These are phyloP conservation scores for Sugiyamaella qingdaonensis DNA, from an alignment of 805 yeast genomes.

Conservation along the genomic window DNA sequence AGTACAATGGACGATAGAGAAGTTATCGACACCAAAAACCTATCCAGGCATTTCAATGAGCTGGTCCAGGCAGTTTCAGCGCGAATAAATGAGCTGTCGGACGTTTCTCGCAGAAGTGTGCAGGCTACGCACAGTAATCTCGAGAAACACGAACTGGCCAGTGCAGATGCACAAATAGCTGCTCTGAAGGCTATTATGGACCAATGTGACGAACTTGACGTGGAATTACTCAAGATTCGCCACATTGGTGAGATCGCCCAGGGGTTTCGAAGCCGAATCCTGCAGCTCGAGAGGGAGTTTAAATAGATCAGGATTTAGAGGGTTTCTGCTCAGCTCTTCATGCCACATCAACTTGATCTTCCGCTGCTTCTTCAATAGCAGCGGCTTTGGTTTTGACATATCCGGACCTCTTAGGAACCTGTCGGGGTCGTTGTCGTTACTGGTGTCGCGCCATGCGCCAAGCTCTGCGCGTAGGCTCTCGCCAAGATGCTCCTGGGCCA, in stretches of 20 bases:
- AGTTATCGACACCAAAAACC: neutral
- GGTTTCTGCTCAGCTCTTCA: neutral
- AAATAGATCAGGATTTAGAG: neutral
- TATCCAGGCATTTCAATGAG: conserved; percentile 12
- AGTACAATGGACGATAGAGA: conserved; percentile 9
- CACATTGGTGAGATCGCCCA: conserved; percentile 44
- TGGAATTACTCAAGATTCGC: conserved; percentile 49
- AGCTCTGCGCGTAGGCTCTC: neutral
- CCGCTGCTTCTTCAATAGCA: neutral
- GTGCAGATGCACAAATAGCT: conserved; percentile 29
- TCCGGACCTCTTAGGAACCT: neutral
- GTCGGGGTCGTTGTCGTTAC: neutral
- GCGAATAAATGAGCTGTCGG: conserved; percentile 20
- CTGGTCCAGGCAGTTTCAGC: conserved; percentile 12
- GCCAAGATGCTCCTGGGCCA: neutral
- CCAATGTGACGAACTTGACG: conserved; percentile 49
- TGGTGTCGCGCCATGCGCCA: neutral
- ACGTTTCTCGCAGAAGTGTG: conserved; percentile 19
- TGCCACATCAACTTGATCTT: neutral
- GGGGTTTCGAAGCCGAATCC: conserved; percentile 41
- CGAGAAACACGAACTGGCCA: conserved; percentile 14
- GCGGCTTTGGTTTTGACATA: neutral
- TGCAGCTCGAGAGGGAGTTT: conserved; percentile 33
- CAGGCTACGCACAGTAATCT: conserved; percentile 11
- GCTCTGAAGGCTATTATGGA: conserved; percentile 36